phyloP scores from a whole-genome alignment of 306 rosid genomes.

The Lathyrus aphaca region DNA sequence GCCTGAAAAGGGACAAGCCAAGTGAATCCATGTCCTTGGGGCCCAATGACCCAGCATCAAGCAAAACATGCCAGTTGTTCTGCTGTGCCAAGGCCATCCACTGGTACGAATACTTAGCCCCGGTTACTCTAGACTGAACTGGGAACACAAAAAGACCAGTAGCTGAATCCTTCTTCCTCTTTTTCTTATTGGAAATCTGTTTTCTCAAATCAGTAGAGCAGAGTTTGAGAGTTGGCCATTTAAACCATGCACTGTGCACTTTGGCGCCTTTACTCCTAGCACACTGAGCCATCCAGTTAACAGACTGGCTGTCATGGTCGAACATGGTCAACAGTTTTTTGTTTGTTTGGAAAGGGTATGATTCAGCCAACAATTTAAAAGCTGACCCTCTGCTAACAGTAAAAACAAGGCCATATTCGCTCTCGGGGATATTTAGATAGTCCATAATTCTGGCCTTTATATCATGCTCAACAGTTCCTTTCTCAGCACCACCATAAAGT shows the following conservation, averaged over 20 bases:
- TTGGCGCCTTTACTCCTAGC: constrained; percentile 93
- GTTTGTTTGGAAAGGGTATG: constrained; percentile 92
- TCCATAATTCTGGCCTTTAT: constrained; percentile 87
- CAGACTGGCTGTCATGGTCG: constrained; percentile 97
- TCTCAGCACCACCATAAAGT: constrained; percentile 88
- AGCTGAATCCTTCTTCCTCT: constrained; percentile 88
- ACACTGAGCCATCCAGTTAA: constrained; percentile 92
- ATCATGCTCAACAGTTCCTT: constrained; percentile 88
- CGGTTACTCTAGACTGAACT: constrained; percentile 93
- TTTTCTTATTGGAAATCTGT: constrained; percentile 86
- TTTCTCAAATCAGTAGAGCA: constrained; percentile 94
- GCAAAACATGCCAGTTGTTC: constrained; percentile 96
- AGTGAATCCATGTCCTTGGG: constrained; percentile 99
- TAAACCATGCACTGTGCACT: constrained; percentile 88
- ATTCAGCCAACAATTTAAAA: constrained; percentile 78
- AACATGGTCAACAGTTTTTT: constrained; percentile 91
- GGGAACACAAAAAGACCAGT: constrained; percentile 94
- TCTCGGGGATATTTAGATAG: constrained; percentile 92
- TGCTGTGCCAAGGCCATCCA: constrained; percentile 99
- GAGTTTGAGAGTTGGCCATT: constrained; percentile 95
- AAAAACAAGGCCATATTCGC: constrained; percentile 91
- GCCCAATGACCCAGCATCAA: constrained; percentile 96
- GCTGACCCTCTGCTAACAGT: constrained; percentile 98
- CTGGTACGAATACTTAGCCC: constrained; percentile 93
- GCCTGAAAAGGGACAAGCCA: constrained; percentile 90